Percentiles rank a stretch among this genome's conserved stretches.
These are phyloP conservation scores for Beauveria rudraprayagi DNA, from an alignment of 2,329 filamentous ascomycete genomes.

Conservation along the genomic window DNA sequence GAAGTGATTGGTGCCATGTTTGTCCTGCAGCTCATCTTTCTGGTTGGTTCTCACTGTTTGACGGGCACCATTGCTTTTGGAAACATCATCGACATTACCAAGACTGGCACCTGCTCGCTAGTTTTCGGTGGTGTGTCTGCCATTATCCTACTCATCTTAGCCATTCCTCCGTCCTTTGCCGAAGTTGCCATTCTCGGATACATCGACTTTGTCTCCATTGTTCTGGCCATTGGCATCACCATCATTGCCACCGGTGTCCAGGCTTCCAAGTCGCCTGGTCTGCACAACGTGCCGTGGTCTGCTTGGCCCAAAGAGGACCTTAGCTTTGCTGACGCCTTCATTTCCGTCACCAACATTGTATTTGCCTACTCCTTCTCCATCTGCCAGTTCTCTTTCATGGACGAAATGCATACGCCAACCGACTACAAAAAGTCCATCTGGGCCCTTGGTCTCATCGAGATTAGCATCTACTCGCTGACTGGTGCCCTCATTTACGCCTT, in stretches of 20 bases:
- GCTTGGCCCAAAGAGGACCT: slow-evolving; percentile 38
- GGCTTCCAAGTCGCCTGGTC: slow-evolving; percentile 21
- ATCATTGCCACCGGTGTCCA: slow-evolving; percentile 56
- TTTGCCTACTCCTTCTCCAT: slow-evolving; percentile 57
- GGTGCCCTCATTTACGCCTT: slow-evolving; percentile 63
- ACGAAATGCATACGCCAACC: slow-evolving; percentile 42
- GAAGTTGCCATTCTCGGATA: slow-evolving; percentile 43
- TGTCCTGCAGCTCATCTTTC: slow-evolving; percentile 57
- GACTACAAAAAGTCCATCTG: slow-evolving; percentile 49
- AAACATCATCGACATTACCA: slow-evolving; percentile 46
- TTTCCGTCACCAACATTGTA: slow-evolving; percentile 59
- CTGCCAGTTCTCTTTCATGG: slow-evolving; percentile 46
- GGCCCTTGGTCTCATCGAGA: slow-evolving; percentile 54
- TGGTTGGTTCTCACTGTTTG: slow-evolving; percentile 63
- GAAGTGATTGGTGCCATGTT: slow-evolving; percentile 56
- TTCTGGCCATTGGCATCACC: slow-evolving; percentile 55
- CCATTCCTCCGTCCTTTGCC: slow-evolving; percentile 40
- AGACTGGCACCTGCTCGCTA: slow-evolving; percentile 33
- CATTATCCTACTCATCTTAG: slow-evolving; percentile 36
- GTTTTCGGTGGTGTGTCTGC: slow-evolving; percentile 38
- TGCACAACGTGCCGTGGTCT: slow-evolving; percentile 31
- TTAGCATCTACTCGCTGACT: slow-evolving; percentile 57
- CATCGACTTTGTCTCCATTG: slow-evolving; percentile 53
- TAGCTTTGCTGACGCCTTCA: slow-evolving; percentile 47
- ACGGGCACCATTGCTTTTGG: slow-evolving; percentile 64